These are phyloP conservation scores for Amanita inopinata DNA, from an alignment of 768 basidiomycete genomes.

Conservation along the genomic window DNA sequence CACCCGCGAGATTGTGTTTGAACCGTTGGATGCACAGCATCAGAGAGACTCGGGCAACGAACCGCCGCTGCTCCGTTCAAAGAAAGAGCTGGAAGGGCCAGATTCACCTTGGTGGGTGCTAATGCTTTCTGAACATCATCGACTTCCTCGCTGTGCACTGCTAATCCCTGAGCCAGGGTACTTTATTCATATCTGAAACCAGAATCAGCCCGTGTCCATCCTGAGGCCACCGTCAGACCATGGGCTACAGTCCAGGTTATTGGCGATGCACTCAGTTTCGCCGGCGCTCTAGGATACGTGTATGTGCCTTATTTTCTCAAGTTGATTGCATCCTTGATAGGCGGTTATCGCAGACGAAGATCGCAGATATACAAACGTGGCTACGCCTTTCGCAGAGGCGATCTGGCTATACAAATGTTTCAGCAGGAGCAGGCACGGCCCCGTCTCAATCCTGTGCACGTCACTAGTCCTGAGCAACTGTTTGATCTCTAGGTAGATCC, in stretches of 20 bases:
- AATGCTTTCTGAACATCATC: neutral
- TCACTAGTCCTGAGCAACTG: too few species aligned
- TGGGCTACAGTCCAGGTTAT: constrained; percentile 74
- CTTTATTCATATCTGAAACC: constrained; percentile 77
- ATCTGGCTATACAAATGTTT: constrained; percentile 70
- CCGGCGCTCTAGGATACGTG: constrained; percentile 71
- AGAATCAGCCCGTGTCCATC: constrained; percentile 74
- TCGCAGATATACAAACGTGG: constrained; percentile 79
- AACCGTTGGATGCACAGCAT: constrained; percentile 59
- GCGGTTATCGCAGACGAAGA: constrained; percentile 31
- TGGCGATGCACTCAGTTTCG: constrained; percentile 75
- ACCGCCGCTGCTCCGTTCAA: constrained; percentile 61
- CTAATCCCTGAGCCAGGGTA: constrained; percentile 34
- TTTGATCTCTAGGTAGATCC: constrained; percentile 55
- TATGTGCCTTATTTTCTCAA: constrained; percentile 23
- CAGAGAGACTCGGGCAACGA: constrained; percentile 56
- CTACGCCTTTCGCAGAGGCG: constrained; percentile 64
- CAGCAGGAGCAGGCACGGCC: constrained; percentile 67
- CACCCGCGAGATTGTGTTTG: constrained; percentile 71
- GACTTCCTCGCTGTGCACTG: neutral
- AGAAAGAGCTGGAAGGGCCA: constrained; percentile 59
- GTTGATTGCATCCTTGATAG: neutral
- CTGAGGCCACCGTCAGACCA: constrained; percentile 79
- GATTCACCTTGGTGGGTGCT: constrained; percentile 58
- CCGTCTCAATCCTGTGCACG: constrained; percentile 1